Conservation (phyloP, 345 rosid species). For the Turnera subulata region DNA sequence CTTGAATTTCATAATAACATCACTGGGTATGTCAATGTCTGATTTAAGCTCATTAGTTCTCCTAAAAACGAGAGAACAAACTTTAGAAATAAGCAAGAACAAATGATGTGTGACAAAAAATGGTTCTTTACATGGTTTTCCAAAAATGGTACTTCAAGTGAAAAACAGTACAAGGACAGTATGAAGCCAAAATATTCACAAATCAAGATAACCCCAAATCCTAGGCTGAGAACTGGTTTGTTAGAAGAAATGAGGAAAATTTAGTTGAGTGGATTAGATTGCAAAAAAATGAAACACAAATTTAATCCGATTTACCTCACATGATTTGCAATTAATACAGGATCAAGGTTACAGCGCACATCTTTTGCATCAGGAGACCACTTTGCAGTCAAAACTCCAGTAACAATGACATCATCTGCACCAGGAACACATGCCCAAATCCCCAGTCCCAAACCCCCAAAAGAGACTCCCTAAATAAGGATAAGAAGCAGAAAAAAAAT, state of each 20-base stretch:
- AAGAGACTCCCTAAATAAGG: not conserved
- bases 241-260: not conserved
- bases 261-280: not conserved
- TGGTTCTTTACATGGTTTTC: too few species aligned
- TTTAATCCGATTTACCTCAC: constrained; percentile 50
- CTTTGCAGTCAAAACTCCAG: constrained; percentile 83
- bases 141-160: too few species aligned
- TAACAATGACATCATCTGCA: constrained; percentile 82
- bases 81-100: not conserved
- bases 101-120: too few species aligned
- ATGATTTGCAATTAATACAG: constrained; percentile 75
- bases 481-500: too few species aligned
- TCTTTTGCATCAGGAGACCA: constrained; percentile 95
- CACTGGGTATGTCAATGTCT: constrained; percentile 63
- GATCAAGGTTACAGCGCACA: constrained; percentile 94
- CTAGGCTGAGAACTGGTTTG: not conserved
- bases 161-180: too few species aligned
- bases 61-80: constrained; percentile 32
- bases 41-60: constrained; percentile 83
- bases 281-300: not conserved
- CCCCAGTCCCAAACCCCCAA: not conserved
- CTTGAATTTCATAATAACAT: constrained; percentile 56
- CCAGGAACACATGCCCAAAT: not conserved
- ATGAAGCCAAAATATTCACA: too few species aligned
- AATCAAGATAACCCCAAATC: not conserved